phyloP scores from a whole-genome alignment of 1,284 basidiomycete genomes.

The Heterobasidion parviporum region DNA sequence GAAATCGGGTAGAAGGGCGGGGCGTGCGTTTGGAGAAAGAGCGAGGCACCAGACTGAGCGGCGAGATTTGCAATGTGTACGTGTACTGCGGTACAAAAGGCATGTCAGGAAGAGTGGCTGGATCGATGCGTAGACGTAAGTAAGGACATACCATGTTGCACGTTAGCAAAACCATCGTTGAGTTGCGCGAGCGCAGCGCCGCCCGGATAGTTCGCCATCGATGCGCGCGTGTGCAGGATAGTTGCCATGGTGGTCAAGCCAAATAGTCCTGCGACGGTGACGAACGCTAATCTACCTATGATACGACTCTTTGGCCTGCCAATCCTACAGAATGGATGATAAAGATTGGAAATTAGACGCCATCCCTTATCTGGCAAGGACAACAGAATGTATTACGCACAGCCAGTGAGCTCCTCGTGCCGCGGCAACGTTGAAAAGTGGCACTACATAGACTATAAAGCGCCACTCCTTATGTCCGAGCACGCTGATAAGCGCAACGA shows the following conservation, averaged over 20 bases:
- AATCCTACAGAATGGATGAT: conserved; percentile 27
- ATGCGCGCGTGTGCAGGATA: conserved; percentile 45
- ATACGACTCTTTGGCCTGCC: conserved; percentile 36
- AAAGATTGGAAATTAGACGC: not conserved
- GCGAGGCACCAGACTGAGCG: conserved; percentile 85
- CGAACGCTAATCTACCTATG: conserved; percentile 34
- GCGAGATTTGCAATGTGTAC: conserved; percentile 79
- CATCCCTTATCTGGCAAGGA: not conserved
- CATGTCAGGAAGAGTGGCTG: not conserved
- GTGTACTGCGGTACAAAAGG: conserved; percentile 29
- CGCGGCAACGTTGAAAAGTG: conserved; percentile 75
- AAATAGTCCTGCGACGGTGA: conserved; percentile 39
- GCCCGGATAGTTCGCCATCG: conserved; percentile 84
- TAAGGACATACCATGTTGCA: conserved; percentile 22
- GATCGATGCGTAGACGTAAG: not conserved
- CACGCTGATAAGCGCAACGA: conserved; percentile 63
- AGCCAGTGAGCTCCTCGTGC: conserved; percentile 56
- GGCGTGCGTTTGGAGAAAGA: conserved; percentile 73
- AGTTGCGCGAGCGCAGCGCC: conserved; percentile 66
- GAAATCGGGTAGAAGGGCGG: conserved; percentile 34
- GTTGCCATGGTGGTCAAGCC: conserved; percentile 46
- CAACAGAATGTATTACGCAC: conserved; percentile 31
- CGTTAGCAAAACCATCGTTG: conserved; percentile 39
- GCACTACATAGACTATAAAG: conserved; percentile 86
- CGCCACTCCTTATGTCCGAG: conserved; percentile 95